Base-by-base conservation (phyloP, 2,329 filamentous ascomycete genomes). In the Ophiostoma fasciatum region DNA sequence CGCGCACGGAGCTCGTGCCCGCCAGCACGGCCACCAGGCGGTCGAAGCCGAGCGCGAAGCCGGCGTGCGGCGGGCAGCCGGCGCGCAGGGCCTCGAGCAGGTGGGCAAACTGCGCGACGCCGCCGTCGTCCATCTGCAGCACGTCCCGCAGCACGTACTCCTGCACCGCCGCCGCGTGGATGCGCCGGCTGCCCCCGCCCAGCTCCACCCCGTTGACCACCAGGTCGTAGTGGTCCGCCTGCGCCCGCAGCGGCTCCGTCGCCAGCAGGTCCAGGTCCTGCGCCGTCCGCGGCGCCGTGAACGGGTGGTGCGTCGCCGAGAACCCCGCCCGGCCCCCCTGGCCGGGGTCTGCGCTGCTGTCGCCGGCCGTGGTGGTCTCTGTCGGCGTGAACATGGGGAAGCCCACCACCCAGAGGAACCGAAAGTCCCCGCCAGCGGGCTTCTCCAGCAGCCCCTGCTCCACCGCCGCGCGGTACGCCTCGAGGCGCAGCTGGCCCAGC, bases 311-410 rank as follows among this genome's bases (percentile, higher is more conserved):
- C 0, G 87, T 94, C 1, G 88, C 78, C 9, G 78, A 74, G 48
- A 96, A 75, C 5, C 87, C 85, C 1, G 85, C 74, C 1, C 64
- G 56, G 14, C 85, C 85, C 36, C 82, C 84, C 58, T 96, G 87
- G 2, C 84, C 84, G 0, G 82, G 81, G 31, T 81, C 60, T n/a
- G n/a, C n/a, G 11, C 68, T 63, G 35, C 68, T 60, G 34, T 70
- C 74, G 35, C 68, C 69, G 6, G 28, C 25, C 21, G 36, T 35
- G 0, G 78, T 82, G n/a, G n/a, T n/a, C n/a, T n/a, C n/a, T n/a
- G n/a, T n/a, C n/a, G n/a, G n/a, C 1, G 84, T 85, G 60, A 98
- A 98, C 48, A 98, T 74, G 11, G 90, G 90, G 52, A 98, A 98
- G 41, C 88, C 75, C 1, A 71, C 79, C 11, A 98, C 71, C 90